phyloP scores from a whole-genome alignment of 805 yeast genomes.

The Myxozyma mucilagina region DNA sequence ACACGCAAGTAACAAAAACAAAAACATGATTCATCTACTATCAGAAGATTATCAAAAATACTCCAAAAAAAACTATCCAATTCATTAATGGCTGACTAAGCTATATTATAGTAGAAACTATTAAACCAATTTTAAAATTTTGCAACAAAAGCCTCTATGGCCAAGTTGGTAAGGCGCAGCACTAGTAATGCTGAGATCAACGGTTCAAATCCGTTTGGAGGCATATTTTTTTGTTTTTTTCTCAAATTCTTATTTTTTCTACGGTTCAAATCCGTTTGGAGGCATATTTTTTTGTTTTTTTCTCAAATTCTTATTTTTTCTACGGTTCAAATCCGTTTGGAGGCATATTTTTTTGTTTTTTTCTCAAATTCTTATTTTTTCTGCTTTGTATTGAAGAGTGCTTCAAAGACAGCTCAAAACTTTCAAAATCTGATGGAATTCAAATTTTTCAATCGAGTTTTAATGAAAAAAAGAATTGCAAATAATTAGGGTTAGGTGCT shows the following conservation, averaged over 20 bases:
- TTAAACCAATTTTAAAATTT: not conserved
- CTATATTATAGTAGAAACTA: not conserved
- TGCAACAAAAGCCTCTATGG: constrained; percentile 40
- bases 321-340: constrained; percentile 45
- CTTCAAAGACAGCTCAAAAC: too few relatives aligned
- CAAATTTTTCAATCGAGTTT: too few relatives aligned
- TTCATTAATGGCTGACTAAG: not conserved
- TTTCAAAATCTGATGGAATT: too few relatives aligned
- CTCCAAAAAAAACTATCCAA: too few relatives aligned
- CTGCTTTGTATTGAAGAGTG: not conserved
- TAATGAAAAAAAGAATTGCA: too few relatives aligned
- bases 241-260: not conserved
- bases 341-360: constrained; percentile 29
- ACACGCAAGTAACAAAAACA: too few relatives aligned
- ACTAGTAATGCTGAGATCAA: constrained; percentile 46
- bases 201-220: constrained; percentile 47
- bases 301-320: not conserved
- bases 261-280: constrained; percentile 46
- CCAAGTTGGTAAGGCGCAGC: constrained; percentile 47
- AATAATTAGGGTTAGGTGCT: too few relatives aligned
- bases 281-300: constrained; percentile 21
- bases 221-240: constrained; percentile 10
- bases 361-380: not conserved
- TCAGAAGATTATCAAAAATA: too few relatives aligned
- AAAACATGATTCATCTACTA: too few relatives aligned